These are phyloP conservation scores for Schwanniomyces vanrijiae DNA, from an alignment of 805 yeast species.

Conservation along the genomic window DNA sequence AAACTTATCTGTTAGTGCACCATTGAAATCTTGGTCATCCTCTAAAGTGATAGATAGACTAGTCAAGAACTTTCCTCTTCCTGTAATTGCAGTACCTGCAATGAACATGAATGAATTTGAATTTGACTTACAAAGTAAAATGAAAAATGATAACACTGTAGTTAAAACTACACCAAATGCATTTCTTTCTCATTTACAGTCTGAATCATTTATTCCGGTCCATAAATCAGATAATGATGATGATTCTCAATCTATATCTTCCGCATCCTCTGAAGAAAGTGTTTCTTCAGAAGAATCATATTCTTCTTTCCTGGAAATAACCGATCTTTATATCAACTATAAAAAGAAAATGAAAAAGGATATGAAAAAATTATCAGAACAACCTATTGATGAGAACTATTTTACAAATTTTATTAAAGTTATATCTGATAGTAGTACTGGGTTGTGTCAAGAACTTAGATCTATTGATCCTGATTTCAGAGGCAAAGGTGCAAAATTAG, in stretches of 20 bases:
- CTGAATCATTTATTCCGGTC: background rate
- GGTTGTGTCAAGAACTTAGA: conserved; percentile 35
- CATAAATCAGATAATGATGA: background rate
- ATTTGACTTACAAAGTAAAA: conserved; percentile 20
- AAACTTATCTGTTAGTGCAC: conserved; percentile 39
- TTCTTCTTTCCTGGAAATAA: conserved; percentile 40
- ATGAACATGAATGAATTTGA: conserved; percentile 57
- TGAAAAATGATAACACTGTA: background rate
- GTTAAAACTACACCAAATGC: conserved; percentile 4
- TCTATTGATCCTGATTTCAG: conserved; percentile 37
- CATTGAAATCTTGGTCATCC: conserved; percentile 59
- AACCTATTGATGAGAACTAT: conserved; percentile 23
- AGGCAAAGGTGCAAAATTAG: conserved; percentile 43
- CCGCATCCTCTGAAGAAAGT: conserved; percentile 17
- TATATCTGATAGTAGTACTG: conserved; percentile 35
- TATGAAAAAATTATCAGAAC: conserved; percentile 12
- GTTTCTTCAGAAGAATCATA: conserved; percentile 30
- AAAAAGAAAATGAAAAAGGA: conserved; percentile 17
- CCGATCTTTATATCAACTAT: conserved; percentile 31
- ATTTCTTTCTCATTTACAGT: conserved; percentile 2
- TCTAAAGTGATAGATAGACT: conserved; percentile 63
- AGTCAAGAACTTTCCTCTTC: conserved; percentile 63
- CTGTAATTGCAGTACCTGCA: conserved; percentile 68
- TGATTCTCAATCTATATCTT: conserved; percentile 12
- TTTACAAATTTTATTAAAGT: conserved; percentile 24